A percentile compares a stretch with the other conserved stretches of the same genome.
phyloP scores from a whole-genome alignment of 495 filamentous ascomycete genomes.

The Aspergillus sclerotiicarbonarius region DNA sequence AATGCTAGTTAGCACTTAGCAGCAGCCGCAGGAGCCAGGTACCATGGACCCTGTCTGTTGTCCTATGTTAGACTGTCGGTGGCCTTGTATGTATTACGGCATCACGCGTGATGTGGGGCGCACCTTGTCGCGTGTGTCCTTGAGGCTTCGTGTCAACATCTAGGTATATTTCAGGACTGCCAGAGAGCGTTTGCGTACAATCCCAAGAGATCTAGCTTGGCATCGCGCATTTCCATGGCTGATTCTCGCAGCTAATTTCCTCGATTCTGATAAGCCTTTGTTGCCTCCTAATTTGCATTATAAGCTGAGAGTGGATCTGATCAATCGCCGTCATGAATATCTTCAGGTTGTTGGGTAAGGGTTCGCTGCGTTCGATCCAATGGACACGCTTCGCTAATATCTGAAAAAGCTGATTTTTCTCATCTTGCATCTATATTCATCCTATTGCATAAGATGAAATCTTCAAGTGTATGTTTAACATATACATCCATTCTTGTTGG shows the following conservation, averaged over 20 bases:
- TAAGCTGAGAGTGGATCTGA: background rate
- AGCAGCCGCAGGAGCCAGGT: too few relatives aligned
- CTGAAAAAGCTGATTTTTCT: conserved; percentile 76
- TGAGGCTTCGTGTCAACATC: conserved; percentile 35
- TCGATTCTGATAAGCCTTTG: background rate
- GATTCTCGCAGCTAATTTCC: background rate
- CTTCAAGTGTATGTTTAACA: conserved; percentile 66
- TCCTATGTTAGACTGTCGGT: background rate
- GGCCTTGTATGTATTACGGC: conserved; percentile 8
- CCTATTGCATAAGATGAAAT: conserved; percentile 91
- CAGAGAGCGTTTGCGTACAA: background rate
- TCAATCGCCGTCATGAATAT: conserved; percentile 67
- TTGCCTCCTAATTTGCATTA: background rate
- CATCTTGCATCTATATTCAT: conserved; percentile 94
- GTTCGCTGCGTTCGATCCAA: background rate
- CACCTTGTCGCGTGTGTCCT: conserved; percentile 18
- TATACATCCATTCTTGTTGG: background rate
- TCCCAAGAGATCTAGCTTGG: background rate
- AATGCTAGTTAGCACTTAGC: too few relatives aligned
- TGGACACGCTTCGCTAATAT: background rate
- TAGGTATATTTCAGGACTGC: background rate
- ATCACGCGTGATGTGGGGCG: conserved; percentile 20
- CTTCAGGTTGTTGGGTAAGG: conserved; percentile 79
- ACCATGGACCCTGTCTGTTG: too few relatives aligned
- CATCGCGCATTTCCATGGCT: background rate